A percentile compares a stretch with the other conserved stretches of the same genome.
phyloP scores from a whole-genome alignment of 2,329 filamentous ascomycete species.

The Diaporthe citriasiana region DNA sequence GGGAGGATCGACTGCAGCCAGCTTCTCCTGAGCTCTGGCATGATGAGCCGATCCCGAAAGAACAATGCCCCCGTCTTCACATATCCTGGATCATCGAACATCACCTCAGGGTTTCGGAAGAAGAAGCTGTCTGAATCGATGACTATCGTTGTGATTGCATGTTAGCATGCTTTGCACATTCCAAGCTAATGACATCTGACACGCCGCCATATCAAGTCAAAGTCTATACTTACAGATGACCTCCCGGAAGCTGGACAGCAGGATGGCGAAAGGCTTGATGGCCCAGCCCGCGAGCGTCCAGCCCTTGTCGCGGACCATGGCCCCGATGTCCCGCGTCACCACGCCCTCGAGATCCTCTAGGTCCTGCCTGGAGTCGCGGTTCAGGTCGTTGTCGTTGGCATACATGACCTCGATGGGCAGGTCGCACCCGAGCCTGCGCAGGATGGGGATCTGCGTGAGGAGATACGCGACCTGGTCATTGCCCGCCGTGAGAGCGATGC shows the following conservation, averaged over 20 bases:
- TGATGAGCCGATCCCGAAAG: constrained; percentile 60
- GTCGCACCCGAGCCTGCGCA: constrained; percentile 54
- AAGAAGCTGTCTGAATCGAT: constrained; percentile 62
- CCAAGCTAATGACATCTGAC: neutral
- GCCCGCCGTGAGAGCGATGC: constrained; percentile 60
- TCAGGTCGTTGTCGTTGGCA: constrained; percentile 59
- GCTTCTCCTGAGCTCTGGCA: constrained; percentile 53
- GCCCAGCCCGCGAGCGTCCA: constrained; percentile 62
- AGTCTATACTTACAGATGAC: constrained; percentile 50
- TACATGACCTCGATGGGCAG: constrained; percentile 58
- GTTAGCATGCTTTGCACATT: neutral
- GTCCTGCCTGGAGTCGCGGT: constrained; percentile 56
- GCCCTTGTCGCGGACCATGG: constrained; percentile 59
- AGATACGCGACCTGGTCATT: constrained; percentile 59
- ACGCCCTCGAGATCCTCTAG: constrained; percentile 59
- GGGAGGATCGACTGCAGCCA: constrained; percentile 60
- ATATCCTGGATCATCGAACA: constrained; percentile 60
- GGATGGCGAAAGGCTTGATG: constrained; percentile 61
- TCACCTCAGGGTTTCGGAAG: constrained; percentile 56
- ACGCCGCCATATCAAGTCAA: neutral
- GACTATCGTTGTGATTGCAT: constrained; percentile 43
- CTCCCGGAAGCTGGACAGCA: constrained; percentile 62
- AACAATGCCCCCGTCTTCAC: constrained; percentile 59
- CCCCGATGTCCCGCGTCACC: constrained; percentile 58
- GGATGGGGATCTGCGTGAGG: constrained; percentile 57